Evolutionary conservation across 1,284 basidiomycete genomes (phyloP).

Genomic region (Trametes sp.): DNA sequence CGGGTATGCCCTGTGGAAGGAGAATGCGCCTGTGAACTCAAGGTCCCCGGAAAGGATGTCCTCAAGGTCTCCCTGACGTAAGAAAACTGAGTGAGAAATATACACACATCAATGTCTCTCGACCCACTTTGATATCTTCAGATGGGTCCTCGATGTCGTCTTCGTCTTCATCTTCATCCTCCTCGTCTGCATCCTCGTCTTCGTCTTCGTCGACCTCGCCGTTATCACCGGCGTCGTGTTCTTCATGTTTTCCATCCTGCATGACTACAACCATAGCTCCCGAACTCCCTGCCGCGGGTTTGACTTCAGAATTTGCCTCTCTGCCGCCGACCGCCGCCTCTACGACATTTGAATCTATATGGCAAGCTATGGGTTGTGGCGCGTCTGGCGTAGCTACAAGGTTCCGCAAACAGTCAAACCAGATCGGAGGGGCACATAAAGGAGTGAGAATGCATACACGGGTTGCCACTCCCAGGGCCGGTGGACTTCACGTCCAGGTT

Average conservation of each 20-base stretch:
- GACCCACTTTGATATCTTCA: not conserved
- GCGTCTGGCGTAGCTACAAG: too few relatives aligned
- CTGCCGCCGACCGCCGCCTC: too few relatives aligned
- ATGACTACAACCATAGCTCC: too few relatives aligned
- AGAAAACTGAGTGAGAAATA: not conserved
- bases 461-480: not conserved
- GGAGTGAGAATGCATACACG: not conserved
- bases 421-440: not conserved
- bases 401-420: too few relatives aligned
- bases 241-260: too few relatives aligned
- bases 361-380: too few relatives aligned
- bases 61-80: not conserved
- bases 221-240: not conserved
- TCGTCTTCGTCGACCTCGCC: not conserved
- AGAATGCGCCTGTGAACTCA: slow-evolving; percentile 10
- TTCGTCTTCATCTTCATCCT: not conserved
- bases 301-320: too few relatives aligned
- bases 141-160: not conserved
- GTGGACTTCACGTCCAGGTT: not conserved
- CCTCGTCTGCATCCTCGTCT: not conserved
- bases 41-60: not conserved
- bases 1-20: slow-evolving; percentile 35
- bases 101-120: not conserved
- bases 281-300: too few relatives aligned
- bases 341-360: too few relatives aligned